Evolutionary conservation across 805 yeast species (phyloP), one percentile per base, ranked within the genome.

Genomic region (Teunomyces aglyptinius): DNA sequence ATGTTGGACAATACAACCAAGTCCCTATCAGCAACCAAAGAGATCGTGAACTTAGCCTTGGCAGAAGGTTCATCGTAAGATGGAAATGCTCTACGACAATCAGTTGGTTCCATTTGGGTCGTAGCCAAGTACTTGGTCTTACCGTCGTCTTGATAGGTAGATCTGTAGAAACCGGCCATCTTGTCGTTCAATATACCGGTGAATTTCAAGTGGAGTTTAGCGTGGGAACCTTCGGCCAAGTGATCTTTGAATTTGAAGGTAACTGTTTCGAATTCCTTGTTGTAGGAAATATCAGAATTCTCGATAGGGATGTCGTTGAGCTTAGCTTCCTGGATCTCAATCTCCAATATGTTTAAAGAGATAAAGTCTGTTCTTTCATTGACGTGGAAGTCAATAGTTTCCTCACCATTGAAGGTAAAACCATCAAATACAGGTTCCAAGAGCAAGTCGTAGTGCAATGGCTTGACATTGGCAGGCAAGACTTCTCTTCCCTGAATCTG

Each of bases 91-190:
- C 89, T 78, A 58, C 96, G 81, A 56, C 92, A 88, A 61, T 87
- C 94, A 16, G 92, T 85, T 19, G 95, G 83, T 69, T 87, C 95
- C 81, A 87, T 83, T 67, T 87, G 96, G 38, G 95, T 86, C 39
- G 91, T 83, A 38, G 89, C 88, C 77, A 86, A 75, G 63, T 84
- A 83, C 59, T 82, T 83, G 33, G 81, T 82, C 49, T 75, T 73
- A 18, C 89, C 86, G 51, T 84, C 75, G 49, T 76, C 74, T 52
- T 74, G 75, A 64, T 86, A 86, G 35, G 81, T 69, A 15, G 89
- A 83, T 57, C 87, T 76, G 72, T 86, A 86, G 68, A 86, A 86
- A 40, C 92, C 92, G 45, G 88, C 86, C 92, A 86, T 86, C 59
- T 85, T 81, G 59, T 83, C 85, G 64, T 85, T 85, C 68, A 86